phyloP scores from a whole-genome alignment of 352 stramenopile genomes.

The Globisporangium radiosum region DNA sequence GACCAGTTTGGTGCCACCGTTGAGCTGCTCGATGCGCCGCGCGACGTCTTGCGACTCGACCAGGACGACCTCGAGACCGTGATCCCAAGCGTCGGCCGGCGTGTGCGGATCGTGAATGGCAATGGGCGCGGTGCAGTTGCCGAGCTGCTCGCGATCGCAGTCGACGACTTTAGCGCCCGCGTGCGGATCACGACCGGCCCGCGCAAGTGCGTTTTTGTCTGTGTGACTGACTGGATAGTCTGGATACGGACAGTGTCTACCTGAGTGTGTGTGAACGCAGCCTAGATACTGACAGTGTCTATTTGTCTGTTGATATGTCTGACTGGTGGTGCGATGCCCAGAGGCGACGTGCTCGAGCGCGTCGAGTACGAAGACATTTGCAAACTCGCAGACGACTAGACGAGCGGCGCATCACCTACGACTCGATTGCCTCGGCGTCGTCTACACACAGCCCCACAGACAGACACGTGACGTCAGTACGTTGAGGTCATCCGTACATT shows the following conservation, averaged over 20 bases:
- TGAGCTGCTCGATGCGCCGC: slow-evolving; percentile 64
- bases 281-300: slow-evolving; percentile 1
- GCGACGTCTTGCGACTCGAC: slow-evolving; percentile 76
- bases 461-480: background rate
- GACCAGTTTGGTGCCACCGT: slow-evolving; percentile 81
- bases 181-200: slow-evolving; percentile 59
- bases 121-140: slow-evolving; percentile 45
- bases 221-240: background rate
- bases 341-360: slow-evolving; percentile 53
- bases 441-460: slow-evolving; percentile 6
- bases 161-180: slow-evolving; percentile 58
- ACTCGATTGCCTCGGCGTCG: slow-evolving; percentile 9
- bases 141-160: slow-evolving; percentile 64
- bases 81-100: slow-evolving; percentile 63
- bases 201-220: slow-evolving; percentile 27
- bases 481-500: background rate
- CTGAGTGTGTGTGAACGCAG: background rate
- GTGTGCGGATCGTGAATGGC: slow-evolving; percentile 77
- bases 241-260: slow-evolving; percentile 2
- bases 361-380: slow-evolving; percentile 87
- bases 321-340: slow-evolving; percentile 12
- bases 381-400: slow-evolving; percentile 43
- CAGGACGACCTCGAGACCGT: slow-evolving; percentile 89
- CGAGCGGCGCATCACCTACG: slow-evolving; percentile 4
- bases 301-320: background rate